A percentile compares a stretch with the other conserved stretches of the same genome.
phyloP scores from a whole-genome alignment of 352 stramenopile species.

The Thalassiosira mediterranea region DNA sequence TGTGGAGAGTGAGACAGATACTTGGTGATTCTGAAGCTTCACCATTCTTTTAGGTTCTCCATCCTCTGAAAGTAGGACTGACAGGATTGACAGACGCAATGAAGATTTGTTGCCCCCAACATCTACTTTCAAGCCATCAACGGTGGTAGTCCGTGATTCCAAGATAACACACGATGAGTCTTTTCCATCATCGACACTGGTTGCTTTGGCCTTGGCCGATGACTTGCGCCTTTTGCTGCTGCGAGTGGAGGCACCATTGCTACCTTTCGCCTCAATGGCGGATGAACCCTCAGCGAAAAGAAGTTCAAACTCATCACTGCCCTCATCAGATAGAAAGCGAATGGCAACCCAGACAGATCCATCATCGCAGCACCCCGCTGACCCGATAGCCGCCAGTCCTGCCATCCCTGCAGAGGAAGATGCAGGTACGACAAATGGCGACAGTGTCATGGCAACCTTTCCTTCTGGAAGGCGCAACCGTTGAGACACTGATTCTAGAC shows the following conservation, averaged over 20 bases:
- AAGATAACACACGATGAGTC: neutral
- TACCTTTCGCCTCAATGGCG: constrained; percentile 12
- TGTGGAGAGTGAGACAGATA: too few relatives aligned
- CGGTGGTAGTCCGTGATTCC: neutral
- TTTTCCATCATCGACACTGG: constrained; percentile 2
- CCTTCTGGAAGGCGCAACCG: constrained; percentile 33
- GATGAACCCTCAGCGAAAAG: constrained; percentile 38
- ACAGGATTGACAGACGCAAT: neutral
- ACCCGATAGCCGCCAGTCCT: constrained; percentile 17
- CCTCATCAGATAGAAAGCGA: constrained; percentile 14
- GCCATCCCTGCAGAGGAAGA: constrained; percentile 11
- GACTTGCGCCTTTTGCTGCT: constrained; percentile 30
- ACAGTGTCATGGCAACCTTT: constrained; percentile 31
- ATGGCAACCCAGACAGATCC: constrained; percentile 51
- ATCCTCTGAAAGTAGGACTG: too few relatives aligned
- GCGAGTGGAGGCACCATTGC: neutral
- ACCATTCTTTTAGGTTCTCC: too few relatives aligned
- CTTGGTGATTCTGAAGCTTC: too few relatives aligned
- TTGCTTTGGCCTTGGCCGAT: constrained; percentile 17
- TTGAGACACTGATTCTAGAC: too few relatives aligned
- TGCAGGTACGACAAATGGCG: constrained; percentile 33
- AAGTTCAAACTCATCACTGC: constrained; percentile 30
- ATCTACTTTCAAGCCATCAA: neutral
- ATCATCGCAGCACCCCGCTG: constrained; percentile 47
- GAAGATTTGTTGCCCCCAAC: neutral